Evolutionary conservation across 2,329 filamentous ascomycete genomes (phyloP), one percentile per base, ranked within the genome.

Genomic region (Tolypocladium nubicola): DNA sequence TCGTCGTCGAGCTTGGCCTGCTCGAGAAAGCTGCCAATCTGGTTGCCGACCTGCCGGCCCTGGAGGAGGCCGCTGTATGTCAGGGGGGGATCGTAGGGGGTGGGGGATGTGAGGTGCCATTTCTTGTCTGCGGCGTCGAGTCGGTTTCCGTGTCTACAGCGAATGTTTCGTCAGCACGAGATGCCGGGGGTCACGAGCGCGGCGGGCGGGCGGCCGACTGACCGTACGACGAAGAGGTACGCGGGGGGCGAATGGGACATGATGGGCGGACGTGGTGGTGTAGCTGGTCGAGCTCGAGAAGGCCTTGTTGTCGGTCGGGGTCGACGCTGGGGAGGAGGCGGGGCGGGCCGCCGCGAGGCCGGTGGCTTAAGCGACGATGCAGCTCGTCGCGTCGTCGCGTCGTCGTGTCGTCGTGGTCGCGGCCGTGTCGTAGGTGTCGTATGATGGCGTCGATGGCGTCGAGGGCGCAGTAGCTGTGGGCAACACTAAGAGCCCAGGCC

Each of bases 1-100:
- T 75, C 72, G 54, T 76, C 68, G 53, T 79, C 73, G 53, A 70
- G 70, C 63, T 79, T 79, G 57, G 76, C 76, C 56, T 80, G 81
- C 58, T 78, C 78, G 52, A 84, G 74, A 37, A 96, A 83, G 64
- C 79, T 85, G n/a, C 84, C 88, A 61, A 99, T 97, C 60, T 90
- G 86, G 60, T 85, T 80, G 19, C 94, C 94, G 30, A 97, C 82
- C 6, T 86, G 84, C 64, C 88, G 86, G 56, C 89, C 87, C 72
- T 97, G 94, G 16, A 87, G 83, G 88, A 94, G 97, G 62, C 94
- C 94, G 64, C 90, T 89, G 69, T 97, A 97, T 3, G 92, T 96
- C 58, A 99, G 79, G 54, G 94, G 94, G 63, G 94, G 90, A 63
- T 99, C 93, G 77, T 97, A 99, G 2, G 94, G 94, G 7, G 90